A percentile compares a stretch with the other conserved stretches of the same genome.
These are phyloP conservation scores for Penicillium glabrum DNA, from an alignment of 2,329 filamentous ascomycete genomes.

Conservation along the genomic window DNA sequence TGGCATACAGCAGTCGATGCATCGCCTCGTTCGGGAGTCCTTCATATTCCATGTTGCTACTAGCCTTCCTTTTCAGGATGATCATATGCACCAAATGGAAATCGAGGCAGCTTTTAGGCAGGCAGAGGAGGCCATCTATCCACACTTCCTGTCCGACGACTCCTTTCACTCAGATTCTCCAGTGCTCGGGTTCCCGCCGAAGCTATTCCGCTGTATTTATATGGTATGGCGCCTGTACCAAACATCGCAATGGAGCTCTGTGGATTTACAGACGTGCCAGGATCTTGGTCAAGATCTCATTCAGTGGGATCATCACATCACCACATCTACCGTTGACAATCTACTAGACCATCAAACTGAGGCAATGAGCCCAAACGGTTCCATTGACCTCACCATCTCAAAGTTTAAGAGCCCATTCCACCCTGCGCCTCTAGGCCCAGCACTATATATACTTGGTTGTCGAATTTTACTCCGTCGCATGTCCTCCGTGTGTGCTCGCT, in stretches of 20 bases:
- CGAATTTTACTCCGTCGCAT: conserved; percentile 17
- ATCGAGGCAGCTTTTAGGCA: conserved; percentile 13
- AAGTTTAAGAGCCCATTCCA: neutral
- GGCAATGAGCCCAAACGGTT: neutral
- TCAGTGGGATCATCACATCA: neutral
- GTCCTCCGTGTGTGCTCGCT: neutral
- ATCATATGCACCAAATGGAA: neutral
- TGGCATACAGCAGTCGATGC: conserved; percentile 5
- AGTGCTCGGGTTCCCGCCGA: conserved; percentile 21
- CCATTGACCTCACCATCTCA: neutral
- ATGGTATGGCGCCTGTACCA: conserved; percentile 11
- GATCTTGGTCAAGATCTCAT: neutral
- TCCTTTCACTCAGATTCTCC: conserved; percentile 13
- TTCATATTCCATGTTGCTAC: conserved; percentile 30
- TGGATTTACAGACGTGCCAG: neutral
- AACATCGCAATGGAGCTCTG: neutral
- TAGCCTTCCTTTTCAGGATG: conserved; percentile 24
- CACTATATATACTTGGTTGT: conserved; percentile 16
- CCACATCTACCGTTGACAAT: neutral
- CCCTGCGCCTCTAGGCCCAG: conserved; percentile 4
- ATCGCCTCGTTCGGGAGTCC: conserved; percentile 21
- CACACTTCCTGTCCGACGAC: neutral
- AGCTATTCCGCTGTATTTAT: conserved; percentile 21
- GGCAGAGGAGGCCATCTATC: conserved; percentile 6
- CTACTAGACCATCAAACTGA: neutral